Percentiles rank a stretch among this genome's conserved stretches.
Conservation (phyloP, 169 alveolate species). For the Plasmodium inui region DNA sequence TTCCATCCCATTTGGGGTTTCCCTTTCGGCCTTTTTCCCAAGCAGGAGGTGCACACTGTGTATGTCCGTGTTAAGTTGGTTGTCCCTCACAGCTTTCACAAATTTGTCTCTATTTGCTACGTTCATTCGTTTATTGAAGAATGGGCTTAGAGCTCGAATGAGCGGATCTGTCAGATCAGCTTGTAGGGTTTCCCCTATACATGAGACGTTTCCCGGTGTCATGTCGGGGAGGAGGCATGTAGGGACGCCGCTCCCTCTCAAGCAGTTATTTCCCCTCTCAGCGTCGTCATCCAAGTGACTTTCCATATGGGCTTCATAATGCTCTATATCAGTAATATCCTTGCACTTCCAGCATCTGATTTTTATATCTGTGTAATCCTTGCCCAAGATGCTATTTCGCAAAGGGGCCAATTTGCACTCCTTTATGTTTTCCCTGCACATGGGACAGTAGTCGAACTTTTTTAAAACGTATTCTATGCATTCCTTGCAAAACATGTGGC, state of each 20-base stretch:
- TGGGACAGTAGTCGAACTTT: constrained; percentile 51
- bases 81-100: not conserved
- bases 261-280: not conserved
- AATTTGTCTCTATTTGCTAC: not conserved
- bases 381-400: constrained; percentile 10
- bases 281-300: not conserved
- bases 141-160: not conserved
- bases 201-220: not conserved
- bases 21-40: not conserved
- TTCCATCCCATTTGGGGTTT: not conserved
- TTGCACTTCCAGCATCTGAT: constrained; percentile 27
- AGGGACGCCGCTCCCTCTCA: not conserved
- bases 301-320: constrained; percentile 31
- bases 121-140: not conserved
- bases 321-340: constrained; percentile 22
- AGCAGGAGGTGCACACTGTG: not conserved
- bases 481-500: constrained; percentile 77
- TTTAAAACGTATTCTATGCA: constrained; percentile 75
- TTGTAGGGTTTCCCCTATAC: not conserved
- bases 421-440: constrained; percentile 43
- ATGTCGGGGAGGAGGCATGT: not conserved
- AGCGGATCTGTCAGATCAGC: not conserved
- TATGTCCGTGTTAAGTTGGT: not conserved
- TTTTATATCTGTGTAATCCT: constrained; percentile 27
- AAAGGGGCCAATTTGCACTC: constrained; percentile 14